Base-by-base conservation (phyloP, 164 flowering plant species). In the Tinospora cordifolia region DNA sequence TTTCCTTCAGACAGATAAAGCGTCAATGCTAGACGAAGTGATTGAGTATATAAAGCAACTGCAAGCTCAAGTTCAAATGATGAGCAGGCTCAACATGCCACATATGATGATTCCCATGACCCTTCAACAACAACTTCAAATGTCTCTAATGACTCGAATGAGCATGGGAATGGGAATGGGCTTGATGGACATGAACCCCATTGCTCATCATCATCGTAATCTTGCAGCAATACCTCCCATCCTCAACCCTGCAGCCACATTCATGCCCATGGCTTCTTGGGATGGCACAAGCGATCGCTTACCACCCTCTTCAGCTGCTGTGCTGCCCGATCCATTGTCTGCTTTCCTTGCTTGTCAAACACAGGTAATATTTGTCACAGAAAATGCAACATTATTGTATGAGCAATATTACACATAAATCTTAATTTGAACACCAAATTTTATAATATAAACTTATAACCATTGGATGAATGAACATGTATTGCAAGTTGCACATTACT, bases 11-110 rank as follows among this genome's bases (percentile, higher is more conserved):
- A 89, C 89, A 0, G 96, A 92, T 59, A 92, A 90, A 74, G 94
- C 94, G 0, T 92, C 98, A 25, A 87, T 92, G 92, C 81, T 92
- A 21, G 94, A 90, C 63, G 97, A 92, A 76, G 97, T 87, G 74
- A 90, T 92, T 22, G 96, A 92, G 17, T 87, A 90, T 74, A 66
- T 92, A 65, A 92, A 89, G 76, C 92, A 89, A 73, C 76, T 92
- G n/a, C 93, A 92, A 79, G 91, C 90, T 5, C 94, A 88, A 78
- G 81, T 90, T 15, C 79, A 81, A 3, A 77, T 88, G 87, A 81
- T 88, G 83, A 81, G 77, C 44, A 82, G 84, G 67, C 81, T 87
- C 84, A 85, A 69, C 82, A 80, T 84, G 81, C 72, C 84, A 26
- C 80, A 84, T 12, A 84, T 90, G 90, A 88, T 90, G 90, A 41